A percentile compares a stretch with the other conserved stretches of the same genome.
These are phyloP conservation scores for Arthromyces matolae DNA, from an alignment of 768 basidiomycete species.

Conservation along the genomic window DNA sequence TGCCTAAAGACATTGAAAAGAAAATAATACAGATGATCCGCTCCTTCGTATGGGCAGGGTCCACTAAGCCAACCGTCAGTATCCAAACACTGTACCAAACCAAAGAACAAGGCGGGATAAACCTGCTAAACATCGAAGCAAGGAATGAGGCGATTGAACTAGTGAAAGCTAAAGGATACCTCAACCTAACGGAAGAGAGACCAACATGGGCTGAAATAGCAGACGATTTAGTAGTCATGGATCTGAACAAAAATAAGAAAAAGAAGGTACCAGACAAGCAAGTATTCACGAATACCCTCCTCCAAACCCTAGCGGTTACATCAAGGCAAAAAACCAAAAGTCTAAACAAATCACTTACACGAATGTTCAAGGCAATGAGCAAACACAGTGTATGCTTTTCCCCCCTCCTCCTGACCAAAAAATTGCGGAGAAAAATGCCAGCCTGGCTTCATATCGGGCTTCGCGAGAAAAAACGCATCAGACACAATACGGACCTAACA, in stretches of 20 bases:
- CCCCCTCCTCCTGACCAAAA: background rate
- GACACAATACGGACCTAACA: too few relatives aligned
- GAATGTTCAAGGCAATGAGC: background rate
- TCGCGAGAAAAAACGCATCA: background rate
- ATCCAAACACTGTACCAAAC: background rate
- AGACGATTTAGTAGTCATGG: background rate
- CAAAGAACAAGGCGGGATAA: background rate
- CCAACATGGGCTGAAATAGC: background rate
- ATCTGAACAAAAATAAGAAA: background rate
- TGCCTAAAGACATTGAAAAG: background rate
- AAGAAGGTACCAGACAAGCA: too few relatives aligned
- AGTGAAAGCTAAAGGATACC: background rate
- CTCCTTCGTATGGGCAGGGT: background rate
- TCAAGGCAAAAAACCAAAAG: background rate
- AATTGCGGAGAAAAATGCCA: background rate
- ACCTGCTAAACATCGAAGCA: background rate
- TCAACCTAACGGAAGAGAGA: background rate
- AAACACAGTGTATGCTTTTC: background rate
- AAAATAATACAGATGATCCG: background rate
- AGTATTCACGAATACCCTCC: background rate
- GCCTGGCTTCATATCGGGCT: background rate
- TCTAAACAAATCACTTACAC: background rate
- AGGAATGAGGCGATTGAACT: conserved; percentile 3
- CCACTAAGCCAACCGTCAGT: background rate
- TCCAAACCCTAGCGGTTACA: background rate